Evolutionary conservation across 2,329 filamentous ascomycete genomes (phyloP).

Genomic region (Pseudocercospora musae): DNA sequence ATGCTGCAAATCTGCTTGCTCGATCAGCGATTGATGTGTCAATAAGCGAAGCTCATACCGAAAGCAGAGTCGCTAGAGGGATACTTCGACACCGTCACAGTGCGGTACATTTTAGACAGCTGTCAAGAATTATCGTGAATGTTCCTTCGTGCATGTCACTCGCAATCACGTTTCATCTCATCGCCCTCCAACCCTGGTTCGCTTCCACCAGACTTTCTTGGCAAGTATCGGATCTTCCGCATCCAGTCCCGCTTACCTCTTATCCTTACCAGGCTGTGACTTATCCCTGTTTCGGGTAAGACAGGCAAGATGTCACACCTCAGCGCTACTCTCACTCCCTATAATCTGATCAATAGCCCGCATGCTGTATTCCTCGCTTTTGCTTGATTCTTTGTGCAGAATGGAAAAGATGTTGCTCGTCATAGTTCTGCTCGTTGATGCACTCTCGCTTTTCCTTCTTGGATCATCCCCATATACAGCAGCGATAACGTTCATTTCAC

Average conservation of each 20-base stretch:
- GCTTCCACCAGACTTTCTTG: neutral
- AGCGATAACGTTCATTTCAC: neutral
- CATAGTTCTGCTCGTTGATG: neutral
- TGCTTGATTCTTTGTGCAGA: neutral
- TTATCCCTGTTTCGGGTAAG: neutral
- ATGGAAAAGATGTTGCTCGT: neutral
- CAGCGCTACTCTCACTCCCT: neutral
- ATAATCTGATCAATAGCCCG: neutral
- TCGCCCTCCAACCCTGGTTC: neutral
- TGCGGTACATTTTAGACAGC: too few species aligned
- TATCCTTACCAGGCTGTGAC: neutral
- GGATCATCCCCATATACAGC: neutral
- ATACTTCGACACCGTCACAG: too few species aligned
- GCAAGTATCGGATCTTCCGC: neutral
- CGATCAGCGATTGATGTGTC: too few species aligned
- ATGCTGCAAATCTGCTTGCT: too few species aligned
- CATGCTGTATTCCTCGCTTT: too few species aligned
- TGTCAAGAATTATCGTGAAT: neutral
- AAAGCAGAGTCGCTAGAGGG: too few species aligned
- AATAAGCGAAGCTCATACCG: too few species aligned
- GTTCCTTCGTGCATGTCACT: too few species aligned
- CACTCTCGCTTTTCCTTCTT: neutral
- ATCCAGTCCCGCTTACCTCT: neutral
- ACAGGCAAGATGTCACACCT: neutral
- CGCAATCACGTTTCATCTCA: neutral